Evolutionary conservation across 2,329 filamentous ascomycete species (phyloP).

Genomic region (Nemania serpens): DNA sequence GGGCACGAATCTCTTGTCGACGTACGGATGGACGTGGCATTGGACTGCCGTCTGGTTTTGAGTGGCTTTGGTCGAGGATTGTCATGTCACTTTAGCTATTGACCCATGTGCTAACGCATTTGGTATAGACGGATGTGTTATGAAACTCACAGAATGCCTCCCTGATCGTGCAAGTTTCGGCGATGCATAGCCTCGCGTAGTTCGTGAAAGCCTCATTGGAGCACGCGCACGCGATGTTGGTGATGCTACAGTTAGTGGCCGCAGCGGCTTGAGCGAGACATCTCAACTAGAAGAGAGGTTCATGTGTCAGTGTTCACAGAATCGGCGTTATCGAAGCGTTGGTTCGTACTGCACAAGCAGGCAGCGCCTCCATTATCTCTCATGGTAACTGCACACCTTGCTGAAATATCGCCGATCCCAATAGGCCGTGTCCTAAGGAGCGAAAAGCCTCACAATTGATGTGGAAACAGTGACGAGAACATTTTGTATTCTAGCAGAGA

Average conservation of each 20-base stretch:
- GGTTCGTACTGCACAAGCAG: constrained; percentile 13
- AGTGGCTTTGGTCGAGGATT: background rate
- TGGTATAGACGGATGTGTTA: too few species aligned
- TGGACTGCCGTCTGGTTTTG: constrained; percentile 15
- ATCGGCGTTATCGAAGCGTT: too few species aligned
- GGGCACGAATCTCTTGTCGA: constrained; percentile 6
- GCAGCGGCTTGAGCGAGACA: constrained; percentile 10
- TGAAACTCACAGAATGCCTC: constrained; percentile 16
- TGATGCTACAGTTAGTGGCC: constrained; percentile 7
- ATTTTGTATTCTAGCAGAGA: background rate
- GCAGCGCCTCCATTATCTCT: constrained; percentile 3
- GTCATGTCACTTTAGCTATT: background rate
- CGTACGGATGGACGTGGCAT: constrained; percentile 8
- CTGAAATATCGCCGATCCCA: background rate
- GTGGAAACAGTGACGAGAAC: background rate
- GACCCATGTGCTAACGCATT: background rate
- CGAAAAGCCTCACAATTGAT: background rate
- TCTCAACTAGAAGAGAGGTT: background rate
- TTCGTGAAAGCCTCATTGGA: constrained; percentile 1
- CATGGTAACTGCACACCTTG: background rate
- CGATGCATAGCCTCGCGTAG: constrained; percentile 3
- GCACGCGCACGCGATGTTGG: constrained; percentile 12
- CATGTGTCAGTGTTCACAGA: background rate
- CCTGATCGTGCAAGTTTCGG: constrained; percentile 6
- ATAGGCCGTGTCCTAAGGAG: background rate